Evolutionary conservation across 306 rosid genomes (phyloP), one percentile per base, ranked within the genome.

Genomic region (Chamaecrista fasciculata): DNA sequence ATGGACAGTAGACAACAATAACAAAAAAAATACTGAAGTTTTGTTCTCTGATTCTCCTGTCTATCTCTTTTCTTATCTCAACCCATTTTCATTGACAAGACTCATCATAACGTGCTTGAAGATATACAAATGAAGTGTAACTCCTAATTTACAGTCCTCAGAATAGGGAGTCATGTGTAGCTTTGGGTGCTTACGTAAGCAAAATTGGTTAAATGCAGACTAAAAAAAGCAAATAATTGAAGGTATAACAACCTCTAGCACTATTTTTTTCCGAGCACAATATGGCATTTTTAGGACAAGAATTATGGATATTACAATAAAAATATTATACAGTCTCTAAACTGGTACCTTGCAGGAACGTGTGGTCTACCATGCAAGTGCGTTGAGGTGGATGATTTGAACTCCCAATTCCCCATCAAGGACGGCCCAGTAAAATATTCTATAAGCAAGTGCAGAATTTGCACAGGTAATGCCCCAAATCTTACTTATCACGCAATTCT

Each of bases 401-500:
- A 37, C 23, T 21, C 26, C 55, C 26, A 44, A 37, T 28, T 21
- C 26, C 55, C 26, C 36, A 28, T 71, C 70, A 66, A 66, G 53
- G 55, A 65, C 74, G 46, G 66, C 70, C 18, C 49, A 16, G 43
- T 49, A 59, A 36, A 56, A n/a, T n/a, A n/a, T n/a, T n/a, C n/a
- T 66, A 51, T 66, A 6, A 49, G 79, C 50, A 73, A 40, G 49
- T 68, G 70, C 62, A 82, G 71, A 70, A 60, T 75, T 61, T 71
- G 68, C 70, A 40, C 18, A 15, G 56, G 59, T 57, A 66, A 76
- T 37, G 46, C 36, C 20, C 53, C 67, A 39, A 50, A 21, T 73
- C 62, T 82, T 84, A 94, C 82, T 86, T 94, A 78, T 88, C 88
- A 40, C 70, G 97, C 64, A 62, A 3, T 61, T 90, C 96, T 81